Evolutionary conservation across 1,284 basidiomycete genomes (phyloP).

Genomic region (Ceratobasidium sp.): DNA sequence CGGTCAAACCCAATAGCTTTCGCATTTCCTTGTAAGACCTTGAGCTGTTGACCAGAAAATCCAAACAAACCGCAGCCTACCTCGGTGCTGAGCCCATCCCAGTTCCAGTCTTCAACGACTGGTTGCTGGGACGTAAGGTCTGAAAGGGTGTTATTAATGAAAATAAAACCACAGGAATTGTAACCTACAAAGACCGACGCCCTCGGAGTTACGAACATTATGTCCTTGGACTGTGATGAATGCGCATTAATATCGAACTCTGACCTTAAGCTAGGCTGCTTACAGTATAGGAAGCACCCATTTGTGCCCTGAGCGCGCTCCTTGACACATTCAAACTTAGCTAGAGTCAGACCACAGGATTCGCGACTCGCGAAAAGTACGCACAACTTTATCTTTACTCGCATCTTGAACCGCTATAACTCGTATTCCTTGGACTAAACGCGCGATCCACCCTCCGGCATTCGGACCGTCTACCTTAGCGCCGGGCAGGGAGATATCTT

Average conservation of each 20-base stretch:
- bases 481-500: no score
- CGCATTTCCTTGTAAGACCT: neutral
- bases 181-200: no score
- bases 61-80: no score
- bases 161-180: no score
- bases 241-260: no score
- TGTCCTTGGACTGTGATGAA: no score
- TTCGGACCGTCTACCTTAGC: neutral
- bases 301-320: neutral
- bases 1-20: neutral
- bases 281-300: neutral
- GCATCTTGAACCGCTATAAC: neutral
- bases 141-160: no score
- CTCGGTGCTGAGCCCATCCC: no score
- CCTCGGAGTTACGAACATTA: no score
- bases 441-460: neutral
- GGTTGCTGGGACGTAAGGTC: no score
- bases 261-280: neutral
- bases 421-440: neutral
- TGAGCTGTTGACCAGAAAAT: neutral
- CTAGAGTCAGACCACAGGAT: neutral
- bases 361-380: neutral
- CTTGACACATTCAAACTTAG: neutral
- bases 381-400: neutral
- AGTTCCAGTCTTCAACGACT: no score